Percentiles rank a stretch among this genome's conserved stretches.
Evolutionary conservation across 257 asterid species (phyloP).

Genomic region (Voacanga thouarsii): DNA sequence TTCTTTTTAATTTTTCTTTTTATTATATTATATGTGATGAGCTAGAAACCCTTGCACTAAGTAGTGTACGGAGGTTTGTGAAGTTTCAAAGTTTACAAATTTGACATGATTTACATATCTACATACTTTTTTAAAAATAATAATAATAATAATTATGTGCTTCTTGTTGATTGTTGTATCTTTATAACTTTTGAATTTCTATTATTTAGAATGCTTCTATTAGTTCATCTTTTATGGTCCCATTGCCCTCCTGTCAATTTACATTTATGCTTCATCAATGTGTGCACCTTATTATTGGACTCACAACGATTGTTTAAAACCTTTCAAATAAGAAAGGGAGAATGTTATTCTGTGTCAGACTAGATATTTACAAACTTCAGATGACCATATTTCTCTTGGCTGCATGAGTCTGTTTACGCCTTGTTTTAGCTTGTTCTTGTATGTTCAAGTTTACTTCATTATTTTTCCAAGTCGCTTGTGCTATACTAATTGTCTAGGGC

Average conservation of each 20-base stretch:
- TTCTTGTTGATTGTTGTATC: constrained; percentile 1
- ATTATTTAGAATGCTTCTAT: neutral
- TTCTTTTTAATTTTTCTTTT: neutral
- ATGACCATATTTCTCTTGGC: neutral
- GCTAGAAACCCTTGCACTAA: neutral
- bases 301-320: neutral
- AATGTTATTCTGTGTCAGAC: neutral
- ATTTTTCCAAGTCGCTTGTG: neutral
- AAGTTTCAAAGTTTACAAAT: neutral
- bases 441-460: neutral
- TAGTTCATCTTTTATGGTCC: neutral
- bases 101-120: neutral
- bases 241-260: neutral
- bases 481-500: neutral
- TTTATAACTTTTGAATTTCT: neutral
- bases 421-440: neutral
- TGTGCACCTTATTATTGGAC: neutral
- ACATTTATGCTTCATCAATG: neutral
- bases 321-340: neutral
- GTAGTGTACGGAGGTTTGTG: neutral
- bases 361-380: neutral
- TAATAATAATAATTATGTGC: neutral
- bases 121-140: neutral
- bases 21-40: neutral
- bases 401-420: neutral